Conservation (phyloP, 2,329 filamentous ascomycete species). For the Aspergillus sp. region DNA sequence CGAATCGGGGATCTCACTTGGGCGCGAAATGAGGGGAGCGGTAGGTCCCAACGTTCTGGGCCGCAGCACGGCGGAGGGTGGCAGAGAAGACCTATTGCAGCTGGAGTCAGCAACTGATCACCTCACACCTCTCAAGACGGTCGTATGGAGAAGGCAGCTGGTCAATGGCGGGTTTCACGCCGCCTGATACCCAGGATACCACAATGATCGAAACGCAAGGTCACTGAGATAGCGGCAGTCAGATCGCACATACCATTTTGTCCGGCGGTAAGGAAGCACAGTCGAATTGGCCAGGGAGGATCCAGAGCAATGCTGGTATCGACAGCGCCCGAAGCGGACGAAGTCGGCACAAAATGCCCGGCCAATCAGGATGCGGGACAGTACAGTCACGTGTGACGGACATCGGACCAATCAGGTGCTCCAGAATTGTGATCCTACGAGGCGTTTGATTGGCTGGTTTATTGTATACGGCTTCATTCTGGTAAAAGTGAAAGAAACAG, state of each 20-base stretch:
- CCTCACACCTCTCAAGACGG: background rate
- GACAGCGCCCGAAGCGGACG: slow-evolving; percentile 15
- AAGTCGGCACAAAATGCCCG: slow-evolving; percentile 22
- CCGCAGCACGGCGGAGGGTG: slow-evolving; percentile 27
- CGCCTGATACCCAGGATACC: too few species aligned
- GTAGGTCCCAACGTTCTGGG: slow-evolving; percentile 36
- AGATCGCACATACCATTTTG: slow-evolving; percentile 22
- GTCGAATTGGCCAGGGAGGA: slow-evolving; percentile 15
- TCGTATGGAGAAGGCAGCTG: background rate
- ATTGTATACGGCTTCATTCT: too few species aligned
- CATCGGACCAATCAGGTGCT: slow-evolving; percentile 7
- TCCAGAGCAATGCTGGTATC: slow-evolving; percentile 6
- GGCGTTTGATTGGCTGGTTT: too few species aligned
- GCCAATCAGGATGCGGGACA: slow-evolving; percentile 19
- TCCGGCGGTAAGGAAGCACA: slow-evolving; percentile 12
- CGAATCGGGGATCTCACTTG: slow-evolving; percentile 36
- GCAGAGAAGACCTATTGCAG: slow-evolving; percentile 21
- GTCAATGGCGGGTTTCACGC: too few species aligned
- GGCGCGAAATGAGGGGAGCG: slow-evolving; percentile 47
- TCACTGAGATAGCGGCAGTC: background rate
- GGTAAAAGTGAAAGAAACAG: too few species aligned
- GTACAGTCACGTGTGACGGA: slow-evolving; percentile 12
- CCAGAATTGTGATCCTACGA: too few species aligned
- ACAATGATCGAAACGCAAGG: too few species aligned
- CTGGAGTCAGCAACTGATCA: slow-evolving; percentile 13